Evolutionary conservation across 257 asterid genomes (phyloP).

Genomic region (Forsythia suspensa): DNA sequence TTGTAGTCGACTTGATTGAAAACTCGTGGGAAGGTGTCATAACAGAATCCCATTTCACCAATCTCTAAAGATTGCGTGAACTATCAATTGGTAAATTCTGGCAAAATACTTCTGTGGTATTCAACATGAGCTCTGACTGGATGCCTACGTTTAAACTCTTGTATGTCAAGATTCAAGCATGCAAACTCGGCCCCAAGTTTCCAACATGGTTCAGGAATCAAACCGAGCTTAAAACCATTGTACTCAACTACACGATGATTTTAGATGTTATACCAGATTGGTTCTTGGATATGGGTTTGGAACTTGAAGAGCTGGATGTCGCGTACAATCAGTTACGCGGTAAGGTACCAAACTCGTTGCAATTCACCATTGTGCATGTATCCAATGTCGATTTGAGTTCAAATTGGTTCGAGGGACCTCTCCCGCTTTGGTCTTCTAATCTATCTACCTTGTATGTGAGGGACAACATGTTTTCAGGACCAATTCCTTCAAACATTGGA

Average conservation of each 20-base stretch:
- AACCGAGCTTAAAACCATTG: conserved; percentile 20
- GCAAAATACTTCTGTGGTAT: conserved; percentile 7
- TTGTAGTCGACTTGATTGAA: conserved; percentile 18
- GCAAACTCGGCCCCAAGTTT: conserved; percentile 36
- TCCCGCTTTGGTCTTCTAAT: conserved; percentile 40
- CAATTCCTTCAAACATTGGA: conserved; percentile 35
- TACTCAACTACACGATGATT: conserved; percentile 30
- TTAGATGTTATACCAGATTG: conserved; percentile 33
- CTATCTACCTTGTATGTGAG: conserved; percentile 30
- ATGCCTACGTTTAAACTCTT: conserved; percentile 32
- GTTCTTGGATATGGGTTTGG: conserved; percentile 32
- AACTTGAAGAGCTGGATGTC: conserved; percentile 26
- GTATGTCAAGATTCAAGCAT: conserved; percentile 29
- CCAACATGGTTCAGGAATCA: conserved; percentile 34
- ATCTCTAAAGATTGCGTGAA: conserved; percentile 31
- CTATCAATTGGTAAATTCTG: conserved; percentile 17
- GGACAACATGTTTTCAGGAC: conserved; percentile 37
- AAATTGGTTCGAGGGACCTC: conserved; percentile 31
- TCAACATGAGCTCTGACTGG: conserved; percentile 30
- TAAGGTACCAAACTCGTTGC: conserved; percentile 23
- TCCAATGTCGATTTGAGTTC: conserved; percentile 31
- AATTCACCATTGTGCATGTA: not conserved
- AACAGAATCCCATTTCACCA: conserved; percentile 33
- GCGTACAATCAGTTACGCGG: conserved; percentile 31
- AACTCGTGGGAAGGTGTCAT: conserved; percentile 38